Evolutionary conservation across 2,329 filamentous ascomycete species (phyloP).

Genomic region (Diaporthe amygdali): DNA sequence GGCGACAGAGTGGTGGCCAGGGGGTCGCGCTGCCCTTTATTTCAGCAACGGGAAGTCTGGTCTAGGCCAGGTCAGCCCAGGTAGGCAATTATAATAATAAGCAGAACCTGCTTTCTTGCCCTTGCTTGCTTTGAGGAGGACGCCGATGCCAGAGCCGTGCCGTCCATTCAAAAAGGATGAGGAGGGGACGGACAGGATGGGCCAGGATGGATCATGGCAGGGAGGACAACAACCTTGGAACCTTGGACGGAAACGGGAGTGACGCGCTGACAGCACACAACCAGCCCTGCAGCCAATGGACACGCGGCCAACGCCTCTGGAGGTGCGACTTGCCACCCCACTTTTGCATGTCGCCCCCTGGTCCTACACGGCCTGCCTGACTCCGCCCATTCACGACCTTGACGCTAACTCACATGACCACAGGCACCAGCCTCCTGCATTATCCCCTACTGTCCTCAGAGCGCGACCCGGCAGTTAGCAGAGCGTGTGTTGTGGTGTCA

Average conservation of each 20-base stretch:
- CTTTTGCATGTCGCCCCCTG: not conserved
- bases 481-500: not conserved
- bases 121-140: too few relatives aligned
- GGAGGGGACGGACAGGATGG: too few relatives aligned
- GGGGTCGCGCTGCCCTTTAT: conserved; percentile 16
- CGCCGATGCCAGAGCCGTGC: too few relatives aligned
- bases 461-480: not conserved
- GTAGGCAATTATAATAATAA: too few relatives aligned
- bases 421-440: conserved; percentile 18
- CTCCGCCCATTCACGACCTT: not conserved
- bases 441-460: too few relatives aligned
- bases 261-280: conserved; percentile 13
- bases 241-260: too few relatives aligned
- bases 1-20: conserved; percentile 9
- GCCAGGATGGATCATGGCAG: too few relatives aligned
- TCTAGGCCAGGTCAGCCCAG: too few relatives aligned
- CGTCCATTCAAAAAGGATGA: not conserved
- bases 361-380: not conserved
- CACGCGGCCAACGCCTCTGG: not conserved
- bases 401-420: conserved; percentile 25
- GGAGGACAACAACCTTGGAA: not conserved
- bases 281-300: not conserved
- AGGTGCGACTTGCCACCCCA: conserved; percentile 3
- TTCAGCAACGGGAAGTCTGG: too few relatives aligned
- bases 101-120: too few relatives aligned